Evolutionary conservation across 192 early-diverging fungal genomes (phyloP), one percentile per base, ranked within the genome.

Genomic region (Entophlyctis helioformis): DNA sequence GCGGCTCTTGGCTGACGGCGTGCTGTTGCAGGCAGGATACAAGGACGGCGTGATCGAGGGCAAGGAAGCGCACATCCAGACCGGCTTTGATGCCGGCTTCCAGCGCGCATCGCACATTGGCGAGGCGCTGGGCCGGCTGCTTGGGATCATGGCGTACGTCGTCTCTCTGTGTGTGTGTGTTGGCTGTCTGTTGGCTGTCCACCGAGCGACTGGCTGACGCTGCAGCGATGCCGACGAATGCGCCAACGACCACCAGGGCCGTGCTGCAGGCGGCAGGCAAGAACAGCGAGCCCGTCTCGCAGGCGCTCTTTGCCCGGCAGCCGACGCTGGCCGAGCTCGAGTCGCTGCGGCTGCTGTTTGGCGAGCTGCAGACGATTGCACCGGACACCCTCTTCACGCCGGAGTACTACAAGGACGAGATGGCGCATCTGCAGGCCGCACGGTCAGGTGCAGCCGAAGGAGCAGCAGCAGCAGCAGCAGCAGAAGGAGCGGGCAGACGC

Each of bases 1-100:
- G 7, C 26, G 6, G n/a, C 38, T 12, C 7, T 12, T 18, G 19
- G 16, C 9, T 28, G 25, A 25, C 21, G 35, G 12, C 33, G 16
- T 40, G 13, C 6, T 46, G 23, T 11, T 31, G 4, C 29, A 81
- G 78, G 59, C 54, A 20, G 80, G 80, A 13, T 82, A 79, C 48
- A 72, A 71, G 39, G 80, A 77, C 25, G 80, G 80, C 3, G 71
- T 82, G 31, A 54, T 67, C 8, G 80, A 76, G 49, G 76, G 74
- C 9, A 79, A 82, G 40, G 70, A 79, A 38, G 44, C 52, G 0
- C 60, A 57, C 5, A 47, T 82, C 37, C 80, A 82, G 46, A 21
- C 65, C 21, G 80, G 80, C 3, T 82, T 82, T 51, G 76, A 82
- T 51, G 46, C 46, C 15, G 80, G 80, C 2, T 82, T 71, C 55